phyloP scores from a whole-genome alignment of 2,329 filamentous ascomycete genomes.

The Botrytis byssoidea region DNA sequence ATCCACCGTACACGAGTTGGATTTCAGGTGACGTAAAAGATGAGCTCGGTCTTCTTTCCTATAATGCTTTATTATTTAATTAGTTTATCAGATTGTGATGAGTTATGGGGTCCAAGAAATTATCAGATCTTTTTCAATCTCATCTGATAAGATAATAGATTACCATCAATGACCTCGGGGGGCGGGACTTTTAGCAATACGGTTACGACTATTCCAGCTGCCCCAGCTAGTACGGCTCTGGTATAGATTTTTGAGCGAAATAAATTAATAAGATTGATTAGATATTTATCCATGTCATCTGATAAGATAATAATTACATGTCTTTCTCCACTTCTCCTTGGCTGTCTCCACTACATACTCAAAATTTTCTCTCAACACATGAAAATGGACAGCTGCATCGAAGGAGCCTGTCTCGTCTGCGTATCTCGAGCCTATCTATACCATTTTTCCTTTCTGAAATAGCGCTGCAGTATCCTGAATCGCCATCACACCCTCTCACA shows the following conservation, averaged over 20 bases:
- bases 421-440: background rate
- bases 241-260: background rate
- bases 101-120: background rate
- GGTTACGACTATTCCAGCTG: background rate
- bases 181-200: background rate
- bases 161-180: background rate
- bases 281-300: slow-evolving; percentile 19
- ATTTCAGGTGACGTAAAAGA: background rate
- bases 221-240: background rate
- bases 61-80: no score
- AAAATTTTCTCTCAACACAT: background rate
- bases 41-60: background rate
- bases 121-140: slow-evolving; percentile 13
- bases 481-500: slow-evolving; percentile 32
- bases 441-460: slow-evolving; percentile 8
- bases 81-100: background rate
- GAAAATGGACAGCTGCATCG: background rate
- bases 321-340: slow-evolving; percentile 19
- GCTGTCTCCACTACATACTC: slow-evolving; percentile 1
- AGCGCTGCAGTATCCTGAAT: background rate
- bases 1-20: slow-evolving; percentile 6
- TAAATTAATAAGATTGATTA: slow-evolving; percentile 12
- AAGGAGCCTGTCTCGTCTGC: background rate
- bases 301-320: slow-evolving; percentile 18
- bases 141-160: slow-evolving; percentile 14